Base-by-base conservation (phyloP, 2,329 filamentous ascomycete genomes). In the Myriangium duriaei region DNA sequence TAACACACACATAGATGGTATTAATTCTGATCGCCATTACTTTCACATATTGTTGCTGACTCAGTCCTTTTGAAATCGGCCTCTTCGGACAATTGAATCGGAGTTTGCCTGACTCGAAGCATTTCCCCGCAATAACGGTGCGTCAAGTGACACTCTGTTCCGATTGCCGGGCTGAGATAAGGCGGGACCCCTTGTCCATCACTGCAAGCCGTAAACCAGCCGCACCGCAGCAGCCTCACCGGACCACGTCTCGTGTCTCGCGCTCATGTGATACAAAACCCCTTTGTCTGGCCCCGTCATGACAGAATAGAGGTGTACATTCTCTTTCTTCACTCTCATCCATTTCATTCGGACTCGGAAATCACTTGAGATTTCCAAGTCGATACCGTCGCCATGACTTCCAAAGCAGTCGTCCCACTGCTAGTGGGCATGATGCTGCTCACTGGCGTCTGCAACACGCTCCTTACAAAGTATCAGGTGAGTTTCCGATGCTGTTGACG, bases 401-500 rank as follows among this genome's bases (percentile, higher is more conserved):
- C 72, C 48, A 75, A 74, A 57, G 73, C 74, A 26, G 57, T 85
- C 39, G 74, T 96, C 43, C 86, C 86, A 26, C 72, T 95, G 54
- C 70, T 96, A 46, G 85, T 96, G 60, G 80, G 71, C 51, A 92
- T 95, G 84, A 96, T 96, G 88, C 70, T 96, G 55, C 64, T 94
- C 56, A 95, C 88, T 15, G 88, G 88, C 45, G 86, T 93, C 45
- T 94, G 86, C 70, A 98, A 98, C 60, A 98, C 91, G 2, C 74
- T 98, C 44, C 70, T 98, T 53, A 95, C 88, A 50, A 98, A 98
- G 58, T 95, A 87, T 55, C 88, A 96, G 67, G 86, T 87, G 61
- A 44, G 65, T 18, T n/a, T 26, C n/a, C n/a, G n/a, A n/a, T n/a
- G n/a, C n/a, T n/a, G 30, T 28, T 32, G 13, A 10, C 30, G 15